Conservation (phyloP, 2,329 filamentous ascomycete genomes). For the Xylariales sp. region DNA sequence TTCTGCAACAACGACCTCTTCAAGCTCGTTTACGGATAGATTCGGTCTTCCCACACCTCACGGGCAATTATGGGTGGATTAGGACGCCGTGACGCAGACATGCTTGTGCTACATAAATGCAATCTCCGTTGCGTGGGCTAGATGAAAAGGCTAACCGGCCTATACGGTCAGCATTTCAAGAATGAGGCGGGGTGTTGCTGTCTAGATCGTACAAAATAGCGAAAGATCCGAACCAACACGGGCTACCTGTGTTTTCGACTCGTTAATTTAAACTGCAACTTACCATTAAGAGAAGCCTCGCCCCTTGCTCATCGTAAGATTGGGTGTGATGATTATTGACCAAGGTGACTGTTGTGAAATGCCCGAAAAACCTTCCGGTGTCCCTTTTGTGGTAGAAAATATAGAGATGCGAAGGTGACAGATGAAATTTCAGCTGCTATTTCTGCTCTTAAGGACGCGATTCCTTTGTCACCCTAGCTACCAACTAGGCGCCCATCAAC, state of each 20-base stretch:
- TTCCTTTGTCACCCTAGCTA: no score
- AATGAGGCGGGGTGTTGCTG: neutral
- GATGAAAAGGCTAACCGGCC: neutral
- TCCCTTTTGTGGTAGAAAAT: no score
- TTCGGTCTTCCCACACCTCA: neutral
- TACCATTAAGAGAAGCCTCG: neutral
- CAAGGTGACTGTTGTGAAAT: no score
- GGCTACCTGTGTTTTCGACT: conserved; percentile 13
- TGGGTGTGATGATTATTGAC: neutral
- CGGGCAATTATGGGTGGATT: conserved; percentile 14
- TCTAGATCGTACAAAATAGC: conserved; percentile 30
- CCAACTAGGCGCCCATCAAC: no score
- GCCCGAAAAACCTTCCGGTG: neutral
- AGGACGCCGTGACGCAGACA: conserved; percentile 7
- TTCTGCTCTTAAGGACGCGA: no score
- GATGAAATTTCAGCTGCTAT: no score
- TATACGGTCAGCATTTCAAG: conserved; percentile 7
- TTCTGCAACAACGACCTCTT: conserved; percentile 96
- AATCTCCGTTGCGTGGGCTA: conserved; percentile 21
- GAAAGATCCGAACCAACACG: conserved; percentile 22
- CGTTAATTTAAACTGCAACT: neutral
- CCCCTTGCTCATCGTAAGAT: neutral
- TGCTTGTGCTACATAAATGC: conserved; percentile 6
- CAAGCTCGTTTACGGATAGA: conserved; percentile 80
- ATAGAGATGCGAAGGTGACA: no score